Evolutionary conservation across 768 basidiomycete genomes (phyloP), one percentile per base, ranked within the genome.

Genomic region (Amanita fuliginea): DNA sequence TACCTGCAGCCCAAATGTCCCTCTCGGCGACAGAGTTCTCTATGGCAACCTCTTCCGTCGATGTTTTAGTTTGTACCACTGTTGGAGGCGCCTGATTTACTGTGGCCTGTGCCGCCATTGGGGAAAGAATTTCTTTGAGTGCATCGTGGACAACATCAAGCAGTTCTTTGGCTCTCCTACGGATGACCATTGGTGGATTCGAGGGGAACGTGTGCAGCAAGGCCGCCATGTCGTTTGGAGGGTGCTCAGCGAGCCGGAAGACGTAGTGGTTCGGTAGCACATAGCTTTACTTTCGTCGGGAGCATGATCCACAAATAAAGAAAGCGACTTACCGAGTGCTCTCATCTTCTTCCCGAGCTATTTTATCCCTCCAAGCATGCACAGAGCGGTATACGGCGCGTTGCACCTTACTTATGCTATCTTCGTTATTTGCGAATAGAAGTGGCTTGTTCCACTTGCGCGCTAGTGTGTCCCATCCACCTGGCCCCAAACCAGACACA

Each of bases 311-410:
- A 49, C n/a, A 13, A 46, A 19, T 33, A 7, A 19, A 16, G 47
- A 10, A 13, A 28, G 47, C 30, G 3, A 65, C 77, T 40, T 60
- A 92, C 83, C 83, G 69, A 7, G 77, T 75, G 59, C 87, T 88
- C 64, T 96, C 93, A 60, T 97, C 94, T 57, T 91, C 86, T 49
- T 83, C 78, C 44, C 89, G 71, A 2, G 89, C 87, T 1, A 81
- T 66, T 9, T 62, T 59, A 62, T 97, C 93, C 51, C 94, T 72
- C 94, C 93, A 97, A 30, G 67, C 70, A 63, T 94, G 89, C 10
- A 95, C 69, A 2, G 71, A 69, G 51, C 70, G 77, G 63, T 86
- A 92, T 13, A 92, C 78, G 32, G 71, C 73, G 24, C 76, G 72
- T 54, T 79, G 77, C 53, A 77, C 62, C 2, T 64, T 68, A 40